Evolutionary conservation across 768 basidiomycete species (phyloP).

Genomic region (Macrolepiota dolichaula): DNA sequence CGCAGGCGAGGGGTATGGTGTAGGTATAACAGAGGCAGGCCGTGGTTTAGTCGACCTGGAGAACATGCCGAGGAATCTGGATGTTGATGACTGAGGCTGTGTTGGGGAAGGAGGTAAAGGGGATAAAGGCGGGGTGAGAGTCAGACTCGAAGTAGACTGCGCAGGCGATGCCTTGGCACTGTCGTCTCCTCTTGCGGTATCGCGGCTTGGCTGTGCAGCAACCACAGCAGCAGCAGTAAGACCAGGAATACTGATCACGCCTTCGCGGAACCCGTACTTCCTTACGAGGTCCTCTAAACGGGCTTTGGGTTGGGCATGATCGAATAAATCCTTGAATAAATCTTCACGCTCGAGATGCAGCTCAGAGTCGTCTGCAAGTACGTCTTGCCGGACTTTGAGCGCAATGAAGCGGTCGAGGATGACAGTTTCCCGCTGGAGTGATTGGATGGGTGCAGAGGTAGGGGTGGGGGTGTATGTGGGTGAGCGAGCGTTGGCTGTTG

Average conservation of each 20-base stretch:
- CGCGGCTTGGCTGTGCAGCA: constrained; percentile 2
- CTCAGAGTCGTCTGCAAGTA: constrained; percentile 70
- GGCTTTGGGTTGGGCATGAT: constrained; percentile 68
- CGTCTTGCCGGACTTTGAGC: constrained; percentile 76
- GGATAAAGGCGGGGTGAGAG: neutral
- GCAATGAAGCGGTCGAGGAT: constrained; percentile 78
- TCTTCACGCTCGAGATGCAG: constrained; percentile 76
- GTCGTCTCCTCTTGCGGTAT: neutral
- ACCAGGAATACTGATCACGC: constrained; percentile 18
- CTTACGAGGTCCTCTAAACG: constrained; percentile 75
- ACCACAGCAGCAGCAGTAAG: too few species aligned
- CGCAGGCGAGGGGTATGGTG: neutral
- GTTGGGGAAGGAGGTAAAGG: neutral
- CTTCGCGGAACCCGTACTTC: constrained; percentile 35
- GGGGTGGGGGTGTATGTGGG: constrained; percentile 20
- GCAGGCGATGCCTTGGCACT: neutral
- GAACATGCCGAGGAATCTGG: constrained; percentile 15
- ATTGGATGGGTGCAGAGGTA: constrained; percentile 32
- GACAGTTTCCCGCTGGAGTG: constrained; percentile 68
- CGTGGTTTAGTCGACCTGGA: constrained; percentile 9
- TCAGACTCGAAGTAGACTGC: neutral
- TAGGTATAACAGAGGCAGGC: neutral
- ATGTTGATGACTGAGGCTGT: neutral
- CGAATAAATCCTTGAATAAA: constrained; percentile 76
- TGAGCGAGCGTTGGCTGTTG: constrained; percentile 17